Conservation (phyloP, 2,329 filamentous ascomycete genomes). For the Talaromyces sp. region DNA sequence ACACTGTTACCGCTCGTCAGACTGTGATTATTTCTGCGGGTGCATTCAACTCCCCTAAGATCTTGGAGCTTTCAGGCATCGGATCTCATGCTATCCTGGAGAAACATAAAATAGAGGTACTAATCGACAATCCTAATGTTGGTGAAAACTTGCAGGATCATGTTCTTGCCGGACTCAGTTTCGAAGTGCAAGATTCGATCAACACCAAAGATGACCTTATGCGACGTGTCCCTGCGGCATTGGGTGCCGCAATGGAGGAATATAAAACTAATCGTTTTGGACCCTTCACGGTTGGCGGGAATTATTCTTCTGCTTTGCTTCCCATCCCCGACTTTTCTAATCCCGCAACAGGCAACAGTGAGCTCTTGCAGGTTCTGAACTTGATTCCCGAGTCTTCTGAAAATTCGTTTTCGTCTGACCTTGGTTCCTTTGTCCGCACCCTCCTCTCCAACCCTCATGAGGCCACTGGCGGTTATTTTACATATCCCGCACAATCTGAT, state of each 20-base stretch:
- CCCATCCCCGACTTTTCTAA: background rate
- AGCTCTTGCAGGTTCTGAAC: too few species aligned
- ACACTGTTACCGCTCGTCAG: slow-evolving; percentile 18
- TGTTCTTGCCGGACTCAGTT: slow-evolving; percentile 13
- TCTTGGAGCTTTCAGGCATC: slow-evolving; percentile 46
- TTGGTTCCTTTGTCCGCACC: background rate
- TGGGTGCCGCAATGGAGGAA: background rate
- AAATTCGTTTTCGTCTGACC: too few species aligned
- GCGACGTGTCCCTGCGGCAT: background rate
- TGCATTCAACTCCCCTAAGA: slow-evolving; percentile 38
- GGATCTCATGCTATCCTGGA: slow-evolving; percentile 33
- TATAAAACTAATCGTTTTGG: background rate
- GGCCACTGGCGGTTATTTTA: background rate
- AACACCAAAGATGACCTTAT: background rate
- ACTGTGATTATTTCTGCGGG: slow-evolving; percentile 49
- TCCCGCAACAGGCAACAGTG: too few species aligned
- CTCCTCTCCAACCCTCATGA: background rate
- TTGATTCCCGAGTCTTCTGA: too few species aligned
- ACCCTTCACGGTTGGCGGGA: background rate
- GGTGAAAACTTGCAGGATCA: slow-evolving; percentile 35
- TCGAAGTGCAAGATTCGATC: slow-evolving; percentile 1
- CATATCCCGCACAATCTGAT: background rate
- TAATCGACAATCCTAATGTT: slow-evolving; percentile 32
- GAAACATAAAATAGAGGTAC: slow-evolving; percentile 30
- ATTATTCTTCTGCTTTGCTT: background rate